Evolutionary conservation across 305 asterid genomes (phyloP).

Genomic region (Fraxinus floribunda): DNA sequence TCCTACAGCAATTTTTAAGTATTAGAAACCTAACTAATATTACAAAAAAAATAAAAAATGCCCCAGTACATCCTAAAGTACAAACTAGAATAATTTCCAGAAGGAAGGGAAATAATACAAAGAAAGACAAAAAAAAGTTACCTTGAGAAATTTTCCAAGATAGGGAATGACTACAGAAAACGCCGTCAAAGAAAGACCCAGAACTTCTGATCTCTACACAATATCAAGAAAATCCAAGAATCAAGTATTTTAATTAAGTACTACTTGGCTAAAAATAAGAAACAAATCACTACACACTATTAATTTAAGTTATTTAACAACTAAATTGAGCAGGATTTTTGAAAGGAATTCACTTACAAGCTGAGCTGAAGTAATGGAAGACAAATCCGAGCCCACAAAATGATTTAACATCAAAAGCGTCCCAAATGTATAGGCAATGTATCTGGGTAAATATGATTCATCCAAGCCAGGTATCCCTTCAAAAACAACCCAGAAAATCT

Average conservation of each 20-base stretch:
- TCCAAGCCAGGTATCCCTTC: slow-evolving; percentile 88
- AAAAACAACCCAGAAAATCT: slow-evolving; percentile 1
- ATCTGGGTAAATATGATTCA: slow-evolving; percentile 93
- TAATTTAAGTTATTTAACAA: neutral
- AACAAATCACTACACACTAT: neutral
- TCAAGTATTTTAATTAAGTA: neutral
- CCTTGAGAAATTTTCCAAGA: slow-evolving; percentile 86
- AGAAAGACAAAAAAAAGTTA: slow-evolving; percentile 14
- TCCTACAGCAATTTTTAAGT: neutral
- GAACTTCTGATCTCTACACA: slow-evolving; percentile 69
- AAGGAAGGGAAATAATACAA: neutral
- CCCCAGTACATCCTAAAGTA: slow-evolving; percentile 5
- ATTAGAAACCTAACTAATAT: neutral
- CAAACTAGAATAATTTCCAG: neutral
- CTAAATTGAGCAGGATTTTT: neutral
- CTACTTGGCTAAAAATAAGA: neutral
- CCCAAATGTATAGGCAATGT: slow-evolving; percentile 86
- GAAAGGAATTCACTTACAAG: slow-evolving; percentile 42
- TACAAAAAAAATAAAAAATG: neutral
- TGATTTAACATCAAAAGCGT: slow-evolving; percentile 71
- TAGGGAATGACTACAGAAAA: slow-evolving; percentile 76
- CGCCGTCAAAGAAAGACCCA: slow-evolving; percentile 78
- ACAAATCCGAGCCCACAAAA: slow-evolving; percentile 61
- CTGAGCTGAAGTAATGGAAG: slow-evolving; percentile 71
- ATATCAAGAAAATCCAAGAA: slow-evolving; percentile 14